Evolutionary conservation across 345 rosid genomes (phyloP).

Genomic region (Passiflora organensis): DNA sequence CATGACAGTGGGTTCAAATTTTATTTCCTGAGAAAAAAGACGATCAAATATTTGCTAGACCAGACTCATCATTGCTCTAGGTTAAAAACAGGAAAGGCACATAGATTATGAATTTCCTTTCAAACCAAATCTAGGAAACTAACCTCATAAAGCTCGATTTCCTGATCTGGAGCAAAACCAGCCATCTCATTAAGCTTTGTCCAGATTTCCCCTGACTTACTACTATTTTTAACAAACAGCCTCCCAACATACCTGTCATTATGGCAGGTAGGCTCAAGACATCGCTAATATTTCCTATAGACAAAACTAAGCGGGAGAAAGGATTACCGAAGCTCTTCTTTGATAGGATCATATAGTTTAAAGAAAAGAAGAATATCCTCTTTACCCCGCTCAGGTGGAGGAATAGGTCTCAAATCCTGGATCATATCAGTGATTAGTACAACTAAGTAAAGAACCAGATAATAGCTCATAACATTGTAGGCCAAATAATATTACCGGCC

Average conservation of each 20-base stretch:
- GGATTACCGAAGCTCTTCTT: constrained; percentile 65
- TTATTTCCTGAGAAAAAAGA: constrained; percentile 63
- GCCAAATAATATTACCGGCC: constrained; percentile 46
- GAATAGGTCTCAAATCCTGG: constrained; percentile 69
- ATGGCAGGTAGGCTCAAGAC: constrained; percentile 8
- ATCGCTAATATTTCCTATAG: background rate
- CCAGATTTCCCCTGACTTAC: constrained; percentile 73
- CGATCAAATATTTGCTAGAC: background rate
- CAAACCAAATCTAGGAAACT: constrained; percentile 8
- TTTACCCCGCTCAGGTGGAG: constrained; percentile 55
- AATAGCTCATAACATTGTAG: background rate
- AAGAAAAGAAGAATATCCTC: constrained; percentile 88
- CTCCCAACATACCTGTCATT: constrained; percentile 73
- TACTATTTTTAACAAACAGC: constrained; percentile 67
- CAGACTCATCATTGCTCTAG: too few species aligned
- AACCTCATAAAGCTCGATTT: constrained; percentile 89
- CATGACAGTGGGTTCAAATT: constrained; percentile 90
- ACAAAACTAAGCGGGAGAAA: background rate
- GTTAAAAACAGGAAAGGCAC: background rate
- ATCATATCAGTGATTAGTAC: background rate
- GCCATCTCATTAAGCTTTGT: constrained; percentile 78
- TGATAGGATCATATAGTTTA: constrained; percentile 86
- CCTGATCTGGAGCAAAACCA: constrained; percentile 80
- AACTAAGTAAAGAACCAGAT: background rate
- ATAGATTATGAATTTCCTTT: background rate